Evolutionary conservation across 1,139 yeast genomes (phyloP).

Genomic region (Nakaseomyces delphensis): DNA sequence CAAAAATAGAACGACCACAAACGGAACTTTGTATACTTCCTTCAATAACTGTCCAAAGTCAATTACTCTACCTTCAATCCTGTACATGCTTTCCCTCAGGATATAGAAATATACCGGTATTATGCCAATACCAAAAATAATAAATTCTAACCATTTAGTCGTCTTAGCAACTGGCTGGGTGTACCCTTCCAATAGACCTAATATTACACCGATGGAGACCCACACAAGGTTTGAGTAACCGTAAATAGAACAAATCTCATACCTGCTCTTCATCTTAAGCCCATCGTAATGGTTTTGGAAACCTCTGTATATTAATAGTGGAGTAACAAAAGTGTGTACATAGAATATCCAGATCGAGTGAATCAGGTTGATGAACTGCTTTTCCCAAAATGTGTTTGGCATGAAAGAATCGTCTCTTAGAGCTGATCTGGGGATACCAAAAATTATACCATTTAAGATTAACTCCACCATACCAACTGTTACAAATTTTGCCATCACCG

Average conservation of each 20-base stretch:
- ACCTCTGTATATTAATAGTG: conserved; percentile 18
- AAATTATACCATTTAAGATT: conserved; percentile 15
- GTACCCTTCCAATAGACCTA: conserved; percentile 15
- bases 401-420: neutral
- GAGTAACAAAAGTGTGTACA: conserved; percentile 20
- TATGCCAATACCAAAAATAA: conserved; percentile 9
- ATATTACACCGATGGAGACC: conserved; percentile 21
- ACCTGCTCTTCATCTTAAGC: conserved; percentile 1
- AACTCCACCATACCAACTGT: conserved; percentile 18
- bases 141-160: conserved; percentile 3
- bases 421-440: conserved; percentile 11
- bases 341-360: conserved; percentile 24
- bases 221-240: conserved; percentile 27
- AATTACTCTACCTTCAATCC: neutral
- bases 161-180: conserved; percentile 3
- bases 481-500: conserved; percentile 20
- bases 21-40: conserved; percentile 4
- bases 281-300: conserved; percentile 10
- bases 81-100: conserved; percentile 11
- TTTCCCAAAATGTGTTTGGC: conserved; percentile 6
- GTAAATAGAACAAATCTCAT: conserved; percentile 21
- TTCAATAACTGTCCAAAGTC: neutral
- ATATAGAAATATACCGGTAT: conserved; percentile 12
- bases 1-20: conserved; percentile 1
- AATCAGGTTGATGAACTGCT: conserved; percentile 15